phyloP scores from a whole-genome alignment of 441 rosid genomes.

The Biscutella laevigata region DNA sequence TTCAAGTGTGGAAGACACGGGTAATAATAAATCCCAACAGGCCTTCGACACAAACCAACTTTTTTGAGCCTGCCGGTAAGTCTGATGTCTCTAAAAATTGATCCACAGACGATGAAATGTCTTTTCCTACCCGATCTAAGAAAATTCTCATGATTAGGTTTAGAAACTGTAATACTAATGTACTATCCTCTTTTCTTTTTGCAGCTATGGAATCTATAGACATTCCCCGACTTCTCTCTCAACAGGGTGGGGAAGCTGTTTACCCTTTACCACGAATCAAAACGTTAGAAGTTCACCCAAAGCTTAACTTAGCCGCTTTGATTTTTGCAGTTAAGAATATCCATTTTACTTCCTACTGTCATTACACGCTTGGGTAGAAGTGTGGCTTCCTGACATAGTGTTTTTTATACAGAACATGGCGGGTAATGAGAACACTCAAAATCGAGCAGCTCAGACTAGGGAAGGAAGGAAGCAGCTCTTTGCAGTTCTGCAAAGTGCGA shows the following conservation, averaged over 20 bases:
- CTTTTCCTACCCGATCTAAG: background rate
- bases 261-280: constrained; percentile 88
- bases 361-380: constrained; percentile 15
- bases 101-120: background rate
- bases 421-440: constrained; percentile 58
- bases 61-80: constrained; percentile 90
- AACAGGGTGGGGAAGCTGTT: constrained; percentile 96
- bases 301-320: constrained; percentile 78
- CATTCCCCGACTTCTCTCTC: constrained; percentile 83
- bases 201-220: constrained; percentile 91
- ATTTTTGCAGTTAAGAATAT: constrained; percentile 76
- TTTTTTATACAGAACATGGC: constrained; percentile 48
- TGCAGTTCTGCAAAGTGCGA: constrained; percentile 96
- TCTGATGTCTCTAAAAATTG: constrained; percentile 8
- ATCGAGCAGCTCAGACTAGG: constrained; percentile 80
- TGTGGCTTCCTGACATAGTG: constrained; percentile 15
- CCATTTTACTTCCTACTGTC: constrained; percentile 15
- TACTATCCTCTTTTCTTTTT: constrained; percentile 24
- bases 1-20: constrained; percentile 95
- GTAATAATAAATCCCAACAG: constrained; percentile 76
- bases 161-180: background rate
- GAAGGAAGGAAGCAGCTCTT: constrained; percentile 98
- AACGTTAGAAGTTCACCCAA: constrained; percentile 87
- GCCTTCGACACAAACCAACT: constrained; percentile 88
- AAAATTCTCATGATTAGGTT: constrained; percentile 8